phyloP scores from a whole-genome alignment of 768 basidiomycete species.

The Boletus vermiculosoides region DNA sequence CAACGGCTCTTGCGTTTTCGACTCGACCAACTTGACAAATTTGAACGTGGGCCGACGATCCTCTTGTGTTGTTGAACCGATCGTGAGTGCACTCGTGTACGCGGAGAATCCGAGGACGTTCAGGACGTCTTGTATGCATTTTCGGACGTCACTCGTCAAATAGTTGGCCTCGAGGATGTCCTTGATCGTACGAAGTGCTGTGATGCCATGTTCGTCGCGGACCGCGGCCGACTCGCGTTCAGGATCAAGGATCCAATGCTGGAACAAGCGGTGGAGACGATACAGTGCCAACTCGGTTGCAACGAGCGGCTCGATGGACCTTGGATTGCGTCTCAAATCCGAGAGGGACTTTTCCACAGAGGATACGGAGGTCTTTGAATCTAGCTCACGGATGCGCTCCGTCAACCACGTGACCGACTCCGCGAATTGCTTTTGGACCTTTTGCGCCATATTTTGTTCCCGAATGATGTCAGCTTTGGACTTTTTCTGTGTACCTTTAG shows the following conservation, averaged over 20 bases:
- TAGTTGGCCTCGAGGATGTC: constrained; percentile 39
- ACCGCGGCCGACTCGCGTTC: constrained; percentile 35
- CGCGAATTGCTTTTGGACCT: constrained; percentile 39
- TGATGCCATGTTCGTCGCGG: constrained; percentile 46
- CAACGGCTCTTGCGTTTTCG: constrained; percentile 39
- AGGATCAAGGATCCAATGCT: constrained; percentile 50
- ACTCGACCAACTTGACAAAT: constrained; percentile 54
- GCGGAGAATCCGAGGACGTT: constrained; percentile 47
- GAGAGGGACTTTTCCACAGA: constrained; percentile 36
- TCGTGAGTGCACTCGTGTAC: constrained; percentile 30
- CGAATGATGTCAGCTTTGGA: constrained; percentile 43
- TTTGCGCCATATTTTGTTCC: constrained; percentile 45
- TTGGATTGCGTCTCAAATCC: constrained; percentile 45
- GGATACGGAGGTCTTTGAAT: constrained; percentile 16
- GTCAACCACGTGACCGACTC: constrained; percentile 53
- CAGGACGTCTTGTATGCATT: constrained; percentile 41
- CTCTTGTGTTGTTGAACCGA: constrained; percentile 10
- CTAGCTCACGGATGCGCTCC: constrained; percentile 41
- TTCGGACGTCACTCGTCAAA: constrained; percentile 30
- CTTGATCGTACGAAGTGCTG: constrained; percentile 49
- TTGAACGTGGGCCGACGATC: constrained; percentile 44
- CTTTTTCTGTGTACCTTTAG: constrained; percentile 30
- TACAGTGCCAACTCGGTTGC: constrained; percentile 52
- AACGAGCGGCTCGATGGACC: constrained; percentile 42
- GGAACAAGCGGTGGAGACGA: constrained; percentile 49